phyloP scores from a whole-genome alignment of 495 filamentous ascomycete genomes.

The Aspergillus panamensis region DNA sequence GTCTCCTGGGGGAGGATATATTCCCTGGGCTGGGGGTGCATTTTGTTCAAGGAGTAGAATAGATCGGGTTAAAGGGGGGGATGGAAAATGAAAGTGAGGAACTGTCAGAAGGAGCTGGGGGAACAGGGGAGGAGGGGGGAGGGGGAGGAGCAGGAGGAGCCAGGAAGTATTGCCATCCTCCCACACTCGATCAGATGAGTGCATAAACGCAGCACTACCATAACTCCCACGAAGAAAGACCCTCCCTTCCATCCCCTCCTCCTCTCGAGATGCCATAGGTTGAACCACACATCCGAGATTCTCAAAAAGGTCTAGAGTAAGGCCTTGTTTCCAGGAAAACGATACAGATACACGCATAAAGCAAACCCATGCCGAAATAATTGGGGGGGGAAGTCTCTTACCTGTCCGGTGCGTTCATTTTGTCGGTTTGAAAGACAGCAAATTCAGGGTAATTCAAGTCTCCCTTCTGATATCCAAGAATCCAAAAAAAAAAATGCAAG shows the following conservation, averaged over 20 bases:
- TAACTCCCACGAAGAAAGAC: not conserved
- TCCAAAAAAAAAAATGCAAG: not conserved
- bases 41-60: not conserved
- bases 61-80: not conserved
- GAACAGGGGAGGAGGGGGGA: not conserved
- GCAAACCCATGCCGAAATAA: not conserved
- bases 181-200: not conserved
- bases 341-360: not conserved
- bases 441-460: not conserved
- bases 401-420: slow-evolving; percentile 74
- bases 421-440: slow-evolving; percentile 17
- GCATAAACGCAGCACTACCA: not conserved
- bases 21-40: slow-evolving; percentile 3
- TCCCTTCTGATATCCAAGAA: slow-evolving; percentile 7
- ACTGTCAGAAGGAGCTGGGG: not conserved
- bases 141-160: not conserved
- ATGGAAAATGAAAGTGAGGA: not conserved
- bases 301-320: not conserved
- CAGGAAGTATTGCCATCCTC: not conserved
- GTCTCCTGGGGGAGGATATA: slow-evolving; percentile 19
- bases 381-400: no score
- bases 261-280: not conserved
- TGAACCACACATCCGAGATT: not conserved
- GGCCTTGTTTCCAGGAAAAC: not conserved
- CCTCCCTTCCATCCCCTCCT: not conserved